Percentiles rank a stretch among this genome's conserved stretches.
Evolutionary conservation across 768 basidiomycete species (phyloP).

Genomic region (Mycena rosella): DNA sequence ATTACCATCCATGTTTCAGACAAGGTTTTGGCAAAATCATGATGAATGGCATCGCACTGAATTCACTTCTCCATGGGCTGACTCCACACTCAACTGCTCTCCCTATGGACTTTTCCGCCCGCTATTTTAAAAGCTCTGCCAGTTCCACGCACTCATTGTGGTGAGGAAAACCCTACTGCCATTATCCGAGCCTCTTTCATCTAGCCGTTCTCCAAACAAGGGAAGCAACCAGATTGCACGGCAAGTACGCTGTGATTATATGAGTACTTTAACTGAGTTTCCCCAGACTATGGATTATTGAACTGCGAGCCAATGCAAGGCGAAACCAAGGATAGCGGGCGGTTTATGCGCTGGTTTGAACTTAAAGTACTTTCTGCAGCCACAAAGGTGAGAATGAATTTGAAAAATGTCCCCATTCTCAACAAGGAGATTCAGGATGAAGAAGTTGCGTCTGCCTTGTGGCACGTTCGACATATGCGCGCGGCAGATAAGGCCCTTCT

Average conservation of each 20-base stretch:
- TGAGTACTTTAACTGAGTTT: no score
- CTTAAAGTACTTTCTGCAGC: background rate
- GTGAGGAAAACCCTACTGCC: no score
- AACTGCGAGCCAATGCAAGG: background rate
- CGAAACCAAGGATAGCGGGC: background rate
- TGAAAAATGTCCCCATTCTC: background rate
- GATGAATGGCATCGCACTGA: constrained; percentile 38
- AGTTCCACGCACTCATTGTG: no score
- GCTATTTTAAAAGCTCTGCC: no score
- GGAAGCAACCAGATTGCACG: no score
- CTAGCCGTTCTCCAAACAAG: no score
- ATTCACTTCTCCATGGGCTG: constrained; percentile 27
- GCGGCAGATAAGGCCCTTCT: background rate
- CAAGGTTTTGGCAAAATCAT: constrained; percentile 41
- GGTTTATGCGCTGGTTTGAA: background rate
- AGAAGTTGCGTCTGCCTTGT: background rate
- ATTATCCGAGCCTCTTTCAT: no score
- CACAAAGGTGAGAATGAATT: background rate
- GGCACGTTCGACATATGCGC: no score
- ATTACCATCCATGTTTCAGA: background rate
- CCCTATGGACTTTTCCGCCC: no score
- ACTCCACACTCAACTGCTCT: background rate
- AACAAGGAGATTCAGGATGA: background rate
- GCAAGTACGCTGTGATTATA: no score
- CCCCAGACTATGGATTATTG: no score